Base-by-base conservation (phyloP, 2,329 filamentous ascomycete species). In the Exophiala sideris region DNA sequence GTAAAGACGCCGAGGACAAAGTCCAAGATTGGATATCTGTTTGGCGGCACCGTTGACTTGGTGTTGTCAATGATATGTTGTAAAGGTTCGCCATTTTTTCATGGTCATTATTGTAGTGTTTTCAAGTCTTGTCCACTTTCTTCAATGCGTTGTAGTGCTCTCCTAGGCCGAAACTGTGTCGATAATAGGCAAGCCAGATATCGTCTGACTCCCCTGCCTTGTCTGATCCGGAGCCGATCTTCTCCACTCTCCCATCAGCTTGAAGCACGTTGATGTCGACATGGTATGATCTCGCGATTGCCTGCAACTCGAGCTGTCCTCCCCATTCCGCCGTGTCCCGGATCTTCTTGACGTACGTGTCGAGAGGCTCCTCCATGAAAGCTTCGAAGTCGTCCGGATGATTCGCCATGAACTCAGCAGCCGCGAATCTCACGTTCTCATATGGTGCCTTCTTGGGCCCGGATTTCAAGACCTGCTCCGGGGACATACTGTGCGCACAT, bases 121-220 rank as follows among this genome's bases (percentile, higher is more conserved):
- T 33, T 53, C 48, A 55, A 14, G 34, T 40, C 35, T 56, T 29
- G n/a, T 50, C 45, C 10, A 42, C 36, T 48, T 57, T 68, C 66
- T 76, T 81, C 68, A 99, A 72, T 49, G 91, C 95, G 69, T 99
- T 99, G 73, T 99, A 99, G 73, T 99, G 94, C 75, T 97, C 94
- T 10, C 94, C 94, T 46, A 99, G 76, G 1, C 92, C 92, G 70
- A 95, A 97, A 45, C 89, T 89, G 74, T 96, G 91, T 65, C 88
- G 81, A 72, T 97, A 97, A 71, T 97, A 99, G 34, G 91, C 92
- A 71, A 99, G 71, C 92, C 94, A 97, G 47, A 95, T 79, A 14
- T 71, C 71, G 3, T 71, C 73, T 24, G 71, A 67, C 12, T 63
- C 24, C 8, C 14, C 48, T 36, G 39, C 36, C 16, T 53, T 67